These are phyloP conservation scores for Crucibulum laeve DNA, from an alignment of 768 basidiomycete species.

Conservation along the genomic window DNA sequence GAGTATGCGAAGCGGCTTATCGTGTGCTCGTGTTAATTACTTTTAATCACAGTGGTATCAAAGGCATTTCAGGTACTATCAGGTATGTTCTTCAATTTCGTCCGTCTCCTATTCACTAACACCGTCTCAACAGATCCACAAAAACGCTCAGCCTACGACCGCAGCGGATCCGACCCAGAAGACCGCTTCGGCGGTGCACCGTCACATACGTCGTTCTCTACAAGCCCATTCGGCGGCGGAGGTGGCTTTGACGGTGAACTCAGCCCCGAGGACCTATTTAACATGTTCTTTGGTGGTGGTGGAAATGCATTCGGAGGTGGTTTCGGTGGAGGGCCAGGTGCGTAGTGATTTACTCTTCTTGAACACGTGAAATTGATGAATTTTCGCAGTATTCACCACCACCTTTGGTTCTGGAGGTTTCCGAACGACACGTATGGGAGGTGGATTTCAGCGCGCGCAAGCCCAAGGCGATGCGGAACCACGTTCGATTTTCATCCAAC, in stretches of 20 bases:
- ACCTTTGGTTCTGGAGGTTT: conserved; percentile 84
- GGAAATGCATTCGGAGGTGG: conserved; percentile 43
- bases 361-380: conserved; percentile 6
- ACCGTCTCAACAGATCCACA: conserved; percentile 56
- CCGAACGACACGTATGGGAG: conserved; percentile 59
- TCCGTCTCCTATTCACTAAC: neutral
- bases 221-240: conserved; percentile 44
- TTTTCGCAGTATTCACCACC: conserved; percentile 61
- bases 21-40: conserved; percentile 6
- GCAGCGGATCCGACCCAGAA: conserved; percentile 85
- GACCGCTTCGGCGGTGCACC: conserved; percentile 72
- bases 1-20: conserved; percentile 21
- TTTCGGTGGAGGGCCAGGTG: conserved; percentile 57
- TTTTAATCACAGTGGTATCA: conserved; percentile 72
- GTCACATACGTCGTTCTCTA: conserved; percentile 46
- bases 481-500: conserved; percentile 66
- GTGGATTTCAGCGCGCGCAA: conserved; percentile 28
- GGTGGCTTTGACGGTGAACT: conserved; percentile 76
- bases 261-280: conserved; percentile 94
- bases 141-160: conserved; percentile 85
- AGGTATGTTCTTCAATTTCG: conserved; percentile 32
- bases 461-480: conserved; percentile 34
- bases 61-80: conserved; percentile 96
- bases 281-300: conserved; percentile 94
- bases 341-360: conserved; percentile 10